Evolutionary conservation across 1,139 yeast genomes (phyloP), one percentile per base, ranked within the genome.

Genomic region (Lodderomyces elongisporus): DNA sequence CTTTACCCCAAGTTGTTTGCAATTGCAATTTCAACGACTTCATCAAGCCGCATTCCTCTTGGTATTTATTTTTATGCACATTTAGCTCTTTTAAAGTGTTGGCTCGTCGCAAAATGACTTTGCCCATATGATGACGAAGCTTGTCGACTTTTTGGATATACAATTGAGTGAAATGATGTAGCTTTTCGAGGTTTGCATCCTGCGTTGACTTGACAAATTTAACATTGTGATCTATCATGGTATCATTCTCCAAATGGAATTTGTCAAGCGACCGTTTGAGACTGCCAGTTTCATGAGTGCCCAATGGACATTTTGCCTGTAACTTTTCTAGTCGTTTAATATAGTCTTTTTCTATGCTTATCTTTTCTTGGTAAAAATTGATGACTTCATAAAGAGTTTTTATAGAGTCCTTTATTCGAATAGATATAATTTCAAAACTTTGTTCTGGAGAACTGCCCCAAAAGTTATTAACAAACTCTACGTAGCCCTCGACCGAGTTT

Each of bases 1-100:
- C 95, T 41, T 76, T 77, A 9, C 93, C 93, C 65, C 91, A 79
- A 22, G 91, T 70, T 12, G 89, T 69, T 44, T 81, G 81, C 43
- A 79, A 75, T 49, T 80, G 77, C 13, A 87, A 77, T 30, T 68
- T 62, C 35, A 68, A 66, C 2, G 81, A 70, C 44, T 79, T 79
- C 37, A 81, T 61, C 45, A 70, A 77, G 27, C 69, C 60, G 51
- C 83, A 77, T 33, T 76, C 85, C 9, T 61, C 58, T 42, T 77
- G 78, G 55, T 74, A 85, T 41, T 69, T 69, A 28, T 63, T 62
- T 39, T 80, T 71, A 66, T 58, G 28, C 68, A 77, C 32, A 43
- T 66, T 47, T 50, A 70, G 33, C 60, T 62, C 51, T 33, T 52
- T 56, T 28, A 44, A 38, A 4, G 57, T 53, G 17, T 59, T 66